A percentile compares a stretch with the other conserved stretches of the same genome.
phyloP scores from a whole-genome alignment of 108 stramenopile species.

The Skeletonema potamos region DNA sequence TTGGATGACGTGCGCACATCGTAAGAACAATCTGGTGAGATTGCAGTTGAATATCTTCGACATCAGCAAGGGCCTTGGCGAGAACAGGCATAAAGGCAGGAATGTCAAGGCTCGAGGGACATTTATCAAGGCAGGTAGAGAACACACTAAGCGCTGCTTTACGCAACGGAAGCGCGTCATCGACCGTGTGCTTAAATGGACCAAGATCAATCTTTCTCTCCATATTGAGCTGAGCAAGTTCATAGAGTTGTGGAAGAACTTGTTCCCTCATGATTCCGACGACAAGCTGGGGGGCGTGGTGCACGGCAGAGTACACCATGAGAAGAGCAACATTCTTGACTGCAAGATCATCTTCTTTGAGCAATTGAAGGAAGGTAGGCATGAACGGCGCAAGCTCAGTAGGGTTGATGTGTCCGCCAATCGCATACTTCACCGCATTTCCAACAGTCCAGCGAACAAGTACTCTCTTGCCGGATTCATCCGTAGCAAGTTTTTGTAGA shows the following conservation, averaged over 20 bases:
- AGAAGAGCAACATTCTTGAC: constrained; percentile 86
- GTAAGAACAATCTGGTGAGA: constrained; percentile 82
- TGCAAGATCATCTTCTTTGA: constrained; percentile 85
- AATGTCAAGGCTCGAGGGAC: constrained; percentile 71
- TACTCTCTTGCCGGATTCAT: constrained; percentile 50
- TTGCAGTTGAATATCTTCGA: constrained; percentile 81
- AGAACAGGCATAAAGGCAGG: constrained; percentile 77
- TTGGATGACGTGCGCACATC: constrained; percentile 69
- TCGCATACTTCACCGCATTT: constrained; percentile 85
- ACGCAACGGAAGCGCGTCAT: constrained; percentile 95
- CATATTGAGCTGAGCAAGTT: constrained; percentile 79
- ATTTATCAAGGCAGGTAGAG: constrained; percentile 87
- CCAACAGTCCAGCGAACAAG: constrained; percentile 82
- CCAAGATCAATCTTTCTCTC: constrained; percentile 95
- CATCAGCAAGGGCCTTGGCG: constrained; percentile 72
- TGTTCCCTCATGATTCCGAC: constrained; percentile 66
- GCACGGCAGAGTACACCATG: constrained; percentile 93
- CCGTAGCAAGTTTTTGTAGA: constrained; percentile 48
- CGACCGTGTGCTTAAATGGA: constrained; percentile 97
- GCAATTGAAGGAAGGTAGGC: constrained; percentile 71
- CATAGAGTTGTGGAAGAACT: constrained; percentile 76
- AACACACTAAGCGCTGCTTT: constrained; percentile 92
- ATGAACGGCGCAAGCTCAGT: constrained; percentile 62
- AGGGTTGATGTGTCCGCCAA: constrained; percentile 71
- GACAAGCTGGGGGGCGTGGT: constrained; percentile 88